Evolutionary conservation across 192 early-diverging fungal genomes (phyloP), one percentile per base, ranked within the genome.

Genomic region (Allomyces macrogynus): DNA sequence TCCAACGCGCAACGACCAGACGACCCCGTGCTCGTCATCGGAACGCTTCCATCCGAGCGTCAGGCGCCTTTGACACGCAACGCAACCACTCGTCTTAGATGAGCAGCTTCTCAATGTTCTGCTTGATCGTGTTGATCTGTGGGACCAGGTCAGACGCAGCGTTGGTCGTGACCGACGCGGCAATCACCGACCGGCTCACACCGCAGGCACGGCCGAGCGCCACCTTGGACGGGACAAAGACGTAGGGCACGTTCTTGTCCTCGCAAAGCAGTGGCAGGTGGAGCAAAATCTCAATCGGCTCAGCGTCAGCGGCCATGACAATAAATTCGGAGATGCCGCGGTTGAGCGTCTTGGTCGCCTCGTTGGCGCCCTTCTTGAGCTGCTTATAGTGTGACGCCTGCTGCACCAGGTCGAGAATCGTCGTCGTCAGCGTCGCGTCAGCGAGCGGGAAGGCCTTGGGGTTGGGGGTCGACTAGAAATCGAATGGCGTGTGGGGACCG

Each of bases 181-280:
- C 83, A 72, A 99, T 89, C 26, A 99, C 93, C 26, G 90, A 74
- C 62, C 93, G 87, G 40, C 91, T 89, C 40, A 99, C 93, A 73
- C 95, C 93, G 75, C 93, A 96, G 42, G 95, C 92, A 77, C 95
- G 89, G 67, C 95, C 95, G 23, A 99, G 81, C 27, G 93, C 93
- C 22, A 82, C 84, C 85, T 94, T 96, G 74, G 90, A 93, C 65
- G 91, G 92, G 62, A 99, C 89, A 75, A 99, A 99, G 49, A 99
- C 93, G 74, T 99, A 99, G 61, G 95, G 95, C 61, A 99, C 95
- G 85, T 99, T 98, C 89, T 99, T 99, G 80, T 99, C 95, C 80
- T 99, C 95, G 80, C 95, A 95, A 66, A 96, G 80, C 10, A 99
- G 84, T 23, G 95, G 95, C 66, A 99, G 76, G 82, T 99, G 93